Percentiles rank a stretch among this genome's conserved stretches.
phyloP scores from a whole-genome alignment of 1,139 yeast species.

The Pichia sp. region DNA sequence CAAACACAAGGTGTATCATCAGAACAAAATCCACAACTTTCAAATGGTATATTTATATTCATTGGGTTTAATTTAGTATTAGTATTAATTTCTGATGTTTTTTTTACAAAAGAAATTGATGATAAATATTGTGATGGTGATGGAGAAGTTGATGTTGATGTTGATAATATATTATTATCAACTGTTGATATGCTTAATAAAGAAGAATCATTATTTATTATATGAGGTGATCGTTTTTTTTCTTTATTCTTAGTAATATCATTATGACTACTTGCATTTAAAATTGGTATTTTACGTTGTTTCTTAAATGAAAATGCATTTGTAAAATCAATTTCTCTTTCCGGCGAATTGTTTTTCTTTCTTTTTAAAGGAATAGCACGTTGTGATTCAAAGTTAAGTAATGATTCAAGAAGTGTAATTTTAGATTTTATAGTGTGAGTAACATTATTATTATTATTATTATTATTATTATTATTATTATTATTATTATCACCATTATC shows the following conservation, averaged over 20 bases:
- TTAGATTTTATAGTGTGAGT: background rate
- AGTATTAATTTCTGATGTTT: too few relatives aligned
- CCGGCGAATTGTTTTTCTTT: conserved; percentile 16
- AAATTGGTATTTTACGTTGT: conserved; percentile 21
- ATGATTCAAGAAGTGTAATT: conserved; percentile 9
- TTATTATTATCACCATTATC: too few relatives aligned
- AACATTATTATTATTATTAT: too few relatives aligned
- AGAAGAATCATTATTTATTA: too few relatives aligned
- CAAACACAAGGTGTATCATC: conserved; percentile 92
- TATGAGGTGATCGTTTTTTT: too few relatives aligned
- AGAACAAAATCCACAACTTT: conserved; percentile 88
- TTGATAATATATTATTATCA: background rate
- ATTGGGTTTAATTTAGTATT: background rate
- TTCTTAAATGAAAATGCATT: conserved; percentile 33
- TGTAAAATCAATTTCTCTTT: conserved; percentile 50
- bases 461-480: too few relatives aligned
- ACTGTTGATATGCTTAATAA: too few relatives aligned
- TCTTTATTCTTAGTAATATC: too few relatives aligned
- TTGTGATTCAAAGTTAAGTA: conserved; percentile 43
- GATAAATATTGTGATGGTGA: too few relatives aligned
- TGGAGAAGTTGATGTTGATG: background rate
- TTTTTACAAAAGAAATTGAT: too few relatives aligned
- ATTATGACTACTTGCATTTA: conserved; percentile 7
- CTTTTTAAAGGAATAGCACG: conserved; percentile 54
- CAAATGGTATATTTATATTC: conserved; percentile 40